These are phyloP conservation scores for Grosmannia penicillata DNA, from an alignment of 2,329 filamentous ascomycete genomes.

Conservation along the genomic window DNA sequence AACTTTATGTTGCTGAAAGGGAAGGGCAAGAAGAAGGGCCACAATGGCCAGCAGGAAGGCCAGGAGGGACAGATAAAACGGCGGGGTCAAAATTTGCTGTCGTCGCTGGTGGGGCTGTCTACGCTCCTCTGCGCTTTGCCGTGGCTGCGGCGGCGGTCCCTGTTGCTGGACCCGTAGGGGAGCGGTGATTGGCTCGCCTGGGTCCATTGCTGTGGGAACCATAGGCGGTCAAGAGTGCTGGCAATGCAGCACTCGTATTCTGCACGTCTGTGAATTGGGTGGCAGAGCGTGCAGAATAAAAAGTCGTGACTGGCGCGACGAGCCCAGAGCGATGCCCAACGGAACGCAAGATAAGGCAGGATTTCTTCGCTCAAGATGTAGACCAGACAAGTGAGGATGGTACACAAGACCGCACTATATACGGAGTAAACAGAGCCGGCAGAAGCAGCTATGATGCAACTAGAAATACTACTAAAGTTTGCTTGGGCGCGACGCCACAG, in stretches of 20 bases:
- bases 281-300: too few relatives aligned
- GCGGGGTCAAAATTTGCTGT: slow-evolving; percentile 25
- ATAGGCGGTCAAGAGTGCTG: not conserved
- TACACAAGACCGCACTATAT: too few relatives aligned
- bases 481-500: not conserved
- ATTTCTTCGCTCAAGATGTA: too few relatives aligned
- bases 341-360: too few relatives aligned
- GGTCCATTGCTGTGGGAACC: slow-evolving; percentile 2
- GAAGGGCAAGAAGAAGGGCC: slow-evolving; percentile 6
- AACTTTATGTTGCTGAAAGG: not conserved
- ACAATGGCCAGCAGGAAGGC: slow-evolving; percentile 14
- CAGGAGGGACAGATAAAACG: slow-evolving; percentile 21
- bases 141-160: not conserved
- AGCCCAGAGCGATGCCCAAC: too few relatives aligned
- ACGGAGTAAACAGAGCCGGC: too few relatives aligned
- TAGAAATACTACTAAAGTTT: not conserved
- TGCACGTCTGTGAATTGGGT: too few relatives aligned
- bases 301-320: too few relatives aligned
- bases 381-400: too few relatives aligned
- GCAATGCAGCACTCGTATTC: too few relatives aligned
- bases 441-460: not conserved
- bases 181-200: slow-evolving; percentile 3
- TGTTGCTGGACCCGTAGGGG: not conserved
- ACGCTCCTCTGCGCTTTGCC: not conserved
- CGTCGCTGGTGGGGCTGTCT: slow-evolving; percentile 7